These are phyloP conservation scores for Camellia lanceoleosa DNA, from an alignment of 148 eudicot species.

Conservation along the genomic window DNA sequence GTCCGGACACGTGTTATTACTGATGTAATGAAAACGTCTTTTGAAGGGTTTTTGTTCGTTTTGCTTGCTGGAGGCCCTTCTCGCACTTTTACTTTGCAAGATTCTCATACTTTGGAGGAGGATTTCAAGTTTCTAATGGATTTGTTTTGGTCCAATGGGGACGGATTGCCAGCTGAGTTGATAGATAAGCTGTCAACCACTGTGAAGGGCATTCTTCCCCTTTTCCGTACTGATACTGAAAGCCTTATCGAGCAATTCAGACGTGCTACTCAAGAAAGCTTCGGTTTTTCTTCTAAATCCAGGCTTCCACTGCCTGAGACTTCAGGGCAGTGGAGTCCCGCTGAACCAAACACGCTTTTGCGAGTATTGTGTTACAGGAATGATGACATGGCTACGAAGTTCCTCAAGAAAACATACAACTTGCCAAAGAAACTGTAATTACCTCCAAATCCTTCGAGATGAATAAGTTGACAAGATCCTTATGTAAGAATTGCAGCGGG, in stretches of 20 bases:
- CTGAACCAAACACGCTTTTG: slow-evolving; percentile 73
- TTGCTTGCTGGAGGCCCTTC: slow-evolving; percentile 96
- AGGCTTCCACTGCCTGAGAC: slow-evolving; percentile 75
- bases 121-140: slow-evolving; percentile 70
- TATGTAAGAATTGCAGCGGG: neutral
- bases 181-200: slow-evolving; percentile 54
- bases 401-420: slow-evolving; percentile 69
- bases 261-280: slow-evolving; percentile 21
- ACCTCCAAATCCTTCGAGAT: neutral
- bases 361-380: slow-evolving; percentile 73
- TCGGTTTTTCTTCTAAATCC: slow-evolving; percentile 49
- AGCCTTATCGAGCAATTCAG: slow-evolving; percentile 64
- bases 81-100: slow-evolving; percentile 57
- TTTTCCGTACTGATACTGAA: slow-evolving; percentile 45
- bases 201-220: slow-evolving; percentile 50
- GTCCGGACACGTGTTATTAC: slow-evolving; percentile 75
- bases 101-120: slow-evolving; percentile 57
- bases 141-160: slow-evolving; percentile 89
- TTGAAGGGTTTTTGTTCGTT: slow-evolving; percentile 78
- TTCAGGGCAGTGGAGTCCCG: slow-evolving; percentile 67
- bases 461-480: neutral
- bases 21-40: slow-evolving; percentile 84
- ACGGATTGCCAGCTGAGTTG: slow-evolving; percentile 76
- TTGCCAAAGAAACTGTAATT: slow-evolving; percentile 62
- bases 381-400: slow-evolving; percentile 74